Conservation (phyloP, 31 red algal genomes). For the Asparagopsis taxiformis region DNA sequence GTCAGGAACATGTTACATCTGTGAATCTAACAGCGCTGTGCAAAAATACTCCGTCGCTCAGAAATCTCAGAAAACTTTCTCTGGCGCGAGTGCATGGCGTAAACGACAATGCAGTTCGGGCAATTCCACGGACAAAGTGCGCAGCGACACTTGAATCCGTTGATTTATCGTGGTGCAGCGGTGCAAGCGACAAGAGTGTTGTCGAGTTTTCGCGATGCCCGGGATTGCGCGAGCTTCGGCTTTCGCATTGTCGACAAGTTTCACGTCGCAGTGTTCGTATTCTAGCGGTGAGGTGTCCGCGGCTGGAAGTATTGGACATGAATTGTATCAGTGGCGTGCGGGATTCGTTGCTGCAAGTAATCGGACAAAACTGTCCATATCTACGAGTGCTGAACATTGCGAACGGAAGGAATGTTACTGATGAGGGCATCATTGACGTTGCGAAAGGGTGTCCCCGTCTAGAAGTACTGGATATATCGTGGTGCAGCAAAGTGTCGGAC, state of each 20-base stretch:
- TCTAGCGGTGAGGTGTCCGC: conserved; percentile 46
- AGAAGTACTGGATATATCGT: conserved; percentile 69
- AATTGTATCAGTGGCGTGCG: conserved; percentile 72
- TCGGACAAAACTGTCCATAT: conserved; percentile 71
- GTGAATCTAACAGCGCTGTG: conserved; percentile 43
- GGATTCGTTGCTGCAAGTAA: conserved; percentile 60
- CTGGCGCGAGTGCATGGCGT: conserved; percentile 56
- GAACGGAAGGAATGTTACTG: conserved; percentile 49
- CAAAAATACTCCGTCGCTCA: conserved; percentile 18
- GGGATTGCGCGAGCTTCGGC: conserved; percentile 60
- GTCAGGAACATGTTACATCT: conserved; percentile 61
- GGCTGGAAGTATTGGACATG: conserved; percentile 70
- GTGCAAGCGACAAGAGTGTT: conserved; percentile 60
- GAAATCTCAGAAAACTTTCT: conserved; percentile 33
- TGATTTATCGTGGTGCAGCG: conserved; percentile 72
- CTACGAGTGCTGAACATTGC: conserved; percentile 66
- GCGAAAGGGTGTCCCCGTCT: conserved; percentile 57
- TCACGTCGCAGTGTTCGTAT: conserved; percentile 62
- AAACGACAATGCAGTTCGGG: conserved; percentile 31
- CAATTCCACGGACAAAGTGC: conserved; percentile 49
- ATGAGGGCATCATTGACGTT: conserved; percentile 52
- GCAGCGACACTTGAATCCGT: conserved; percentile 62
- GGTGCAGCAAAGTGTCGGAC: conserved; percentile 61
- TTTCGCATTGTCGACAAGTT: conserved; percentile 51
- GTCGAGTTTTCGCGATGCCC: conserved; percentile 66